Percentiles rank a stretch among this genome's conserved stretches.
Evolutionary conservation across 768 basidiomycete genomes (phyloP).

Genomic region (Exidia glandulosa): DNA sequence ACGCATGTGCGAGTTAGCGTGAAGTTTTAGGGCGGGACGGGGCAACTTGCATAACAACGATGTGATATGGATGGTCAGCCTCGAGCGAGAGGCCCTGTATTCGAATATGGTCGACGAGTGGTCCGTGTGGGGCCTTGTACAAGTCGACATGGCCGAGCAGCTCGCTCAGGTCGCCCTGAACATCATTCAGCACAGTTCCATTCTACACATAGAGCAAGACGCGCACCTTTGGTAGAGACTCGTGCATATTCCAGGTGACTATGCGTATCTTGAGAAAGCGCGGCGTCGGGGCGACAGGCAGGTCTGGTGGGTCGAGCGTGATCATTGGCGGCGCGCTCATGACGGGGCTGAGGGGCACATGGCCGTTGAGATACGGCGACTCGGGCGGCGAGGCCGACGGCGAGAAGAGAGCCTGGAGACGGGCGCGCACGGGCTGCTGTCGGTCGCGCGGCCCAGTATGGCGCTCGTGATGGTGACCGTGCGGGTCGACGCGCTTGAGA

Average conservation of each 20-base stretch:
- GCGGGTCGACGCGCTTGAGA: neutral
- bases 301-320: conserved; percentile 20
- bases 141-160: conserved; percentile 51
- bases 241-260: conserved; percentile 81
- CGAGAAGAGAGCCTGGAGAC: conserved; percentile 43
- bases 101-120: conserved; percentile 12
- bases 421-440: conserved; percentile 28
- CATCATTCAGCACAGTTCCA: conserved; percentile 1
- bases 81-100: conserved; percentile 42
- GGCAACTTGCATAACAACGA: conserved; percentile 58
- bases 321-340: conserved; percentile 13
- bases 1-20: neutral
- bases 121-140: conserved; percentile 18
- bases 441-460: neutral
- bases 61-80: conserved; percentile 57
- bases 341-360: conserved; percentile 14
- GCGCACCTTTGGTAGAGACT: conserved; percentile 61
- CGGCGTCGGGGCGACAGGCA: conserved; percentile 3
- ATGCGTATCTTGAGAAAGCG: conserved; percentile 53
- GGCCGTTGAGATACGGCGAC: conserved; percentile 11
- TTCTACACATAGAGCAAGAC: neutral
- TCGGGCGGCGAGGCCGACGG: conserved; percentile 17
- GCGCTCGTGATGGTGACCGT: neutral
- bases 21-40: too few species aligned
- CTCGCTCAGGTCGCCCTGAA: conserved; percentile 62